phyloP scores from a whole-genome alignment of 139 green algal genomes.

The Microglena sp. region DNA sequence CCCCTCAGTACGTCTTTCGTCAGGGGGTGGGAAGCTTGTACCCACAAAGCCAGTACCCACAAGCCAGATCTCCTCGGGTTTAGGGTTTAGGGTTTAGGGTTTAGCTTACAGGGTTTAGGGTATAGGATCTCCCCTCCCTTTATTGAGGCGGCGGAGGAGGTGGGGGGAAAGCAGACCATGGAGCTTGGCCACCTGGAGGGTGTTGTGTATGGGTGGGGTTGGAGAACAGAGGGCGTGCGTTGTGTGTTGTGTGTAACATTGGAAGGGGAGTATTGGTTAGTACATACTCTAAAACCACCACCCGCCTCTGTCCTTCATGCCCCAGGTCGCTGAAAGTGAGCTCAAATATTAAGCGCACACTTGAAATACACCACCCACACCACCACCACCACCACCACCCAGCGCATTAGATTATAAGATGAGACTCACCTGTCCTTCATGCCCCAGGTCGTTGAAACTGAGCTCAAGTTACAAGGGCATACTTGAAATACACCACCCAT shows the following conservation, averaged over 20 bases:
- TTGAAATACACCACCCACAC: no score
- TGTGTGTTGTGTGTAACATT: not conserved
- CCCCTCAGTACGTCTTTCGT: not conserved
- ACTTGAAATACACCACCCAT: no score
- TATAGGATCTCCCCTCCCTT: slow-evolving; percentile 11
- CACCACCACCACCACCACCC: no score
- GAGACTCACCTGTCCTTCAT: slow-evolving; percentile 14
- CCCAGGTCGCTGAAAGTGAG: not conserved
- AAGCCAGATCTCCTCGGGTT: no score
- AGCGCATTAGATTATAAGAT: not conserved
- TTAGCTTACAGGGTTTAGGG: no score
- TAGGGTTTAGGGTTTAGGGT: no score
- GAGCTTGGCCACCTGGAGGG: slow-evolving; percentile 43
- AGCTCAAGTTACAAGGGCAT: no score
- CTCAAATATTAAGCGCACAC: no score
- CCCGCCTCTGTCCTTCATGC: not conserved
- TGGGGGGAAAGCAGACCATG: slow-evolving; percentile 51
- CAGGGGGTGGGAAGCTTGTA: no score
- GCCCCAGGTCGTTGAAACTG: not conserved
- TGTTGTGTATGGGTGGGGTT: not conserved
- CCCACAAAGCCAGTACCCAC: no score
- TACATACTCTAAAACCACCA: not conserved
- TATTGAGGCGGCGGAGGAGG: slow-evolving; percentile 68
- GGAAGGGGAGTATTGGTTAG: not conserved
- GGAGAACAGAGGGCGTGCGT: not conserved